Percentiles rank a stretch among this genome's conserved stretches.
Conservation (phyloP, 768 basidiomycete species). For the Termitomyces sp. region DNA sequence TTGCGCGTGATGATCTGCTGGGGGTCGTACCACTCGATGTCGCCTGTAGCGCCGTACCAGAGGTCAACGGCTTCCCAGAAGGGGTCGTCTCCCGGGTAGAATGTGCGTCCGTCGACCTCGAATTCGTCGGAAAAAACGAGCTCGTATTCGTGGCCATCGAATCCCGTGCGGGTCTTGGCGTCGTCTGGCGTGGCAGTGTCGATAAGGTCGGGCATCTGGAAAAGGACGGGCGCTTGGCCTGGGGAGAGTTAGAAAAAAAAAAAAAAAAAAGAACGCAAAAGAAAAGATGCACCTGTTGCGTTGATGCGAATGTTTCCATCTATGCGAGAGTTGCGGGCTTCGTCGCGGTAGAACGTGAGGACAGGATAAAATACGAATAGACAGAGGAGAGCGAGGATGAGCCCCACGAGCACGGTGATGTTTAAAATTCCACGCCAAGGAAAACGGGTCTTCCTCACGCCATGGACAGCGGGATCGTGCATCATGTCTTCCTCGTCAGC, state of each 20-base stretch:
- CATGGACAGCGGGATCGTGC: conserved; percentile 53
- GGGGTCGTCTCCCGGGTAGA: conserved; percentile 51
- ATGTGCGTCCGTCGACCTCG: conserved; percentile 48
- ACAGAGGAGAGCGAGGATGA: conserved; percentile 56
- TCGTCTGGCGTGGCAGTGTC: conserved; percentile 64
- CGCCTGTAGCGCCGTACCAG: conserved; percentile 69
- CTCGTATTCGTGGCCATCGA: conserved; percentile 65
- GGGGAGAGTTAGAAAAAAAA: conserved; percentile 18
- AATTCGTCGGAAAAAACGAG: conserved; percentile 73
- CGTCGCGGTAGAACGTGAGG: conserved; percentile 39
- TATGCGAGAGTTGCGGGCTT: conserved; percentile 37
- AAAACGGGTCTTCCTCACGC: conserved; percentile 26
- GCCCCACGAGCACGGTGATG: conserved; percentile 58
- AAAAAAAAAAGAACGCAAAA: neutral
- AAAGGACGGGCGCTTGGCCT: conserved; percentile 61
- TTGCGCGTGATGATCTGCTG: conserved; percentile 58
- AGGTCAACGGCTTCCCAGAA: conserved; percentile 69
- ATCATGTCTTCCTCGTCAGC: conserved; percentile 73
- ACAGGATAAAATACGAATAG: conserved; percentile 88
- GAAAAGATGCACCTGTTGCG: conserved; percentile 30
- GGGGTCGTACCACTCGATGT: conserved; percentile 78
- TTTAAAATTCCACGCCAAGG: conserved; percentile 56
- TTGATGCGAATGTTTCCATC: conserved; percentile 67
- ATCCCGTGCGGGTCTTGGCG: conserved; percentile 62
- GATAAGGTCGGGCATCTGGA: conserved; percentile 56